phyloP scores from a whole-genome alignment of 2,329 filamentous ascomycete genomes.

The Fragosphaeria purpurea region DNA sequence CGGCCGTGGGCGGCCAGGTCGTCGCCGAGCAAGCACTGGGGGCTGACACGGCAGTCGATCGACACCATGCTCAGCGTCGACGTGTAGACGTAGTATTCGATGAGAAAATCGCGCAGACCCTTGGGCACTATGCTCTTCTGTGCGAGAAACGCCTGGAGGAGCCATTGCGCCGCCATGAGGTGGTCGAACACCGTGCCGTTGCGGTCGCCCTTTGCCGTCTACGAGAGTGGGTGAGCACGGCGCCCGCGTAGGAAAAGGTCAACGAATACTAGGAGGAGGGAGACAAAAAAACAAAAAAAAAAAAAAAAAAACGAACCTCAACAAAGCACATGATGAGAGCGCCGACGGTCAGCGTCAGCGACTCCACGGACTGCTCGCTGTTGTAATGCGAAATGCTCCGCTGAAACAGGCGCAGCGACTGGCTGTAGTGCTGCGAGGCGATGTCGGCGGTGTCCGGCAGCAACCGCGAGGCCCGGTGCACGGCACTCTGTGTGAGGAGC shows the following conservation, averaged over 20 bases:
- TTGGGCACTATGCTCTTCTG: constrained; percentile 21
- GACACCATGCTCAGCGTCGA: constrained; percentile 37
- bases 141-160: constrained; percentile 11
- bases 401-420: constrained; percentile 26
- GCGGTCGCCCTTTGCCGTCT: constrained; percentile 30
- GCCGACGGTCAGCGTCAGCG: constrained; percentile 30
- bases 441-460: constrained; percentile 5
- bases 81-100: constrained; percentile 40
- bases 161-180: constrained; percentile 31
- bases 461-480: constrained; percentile 19
- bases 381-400: constrained; percentile 24
- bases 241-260: neutral
- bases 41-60: constrained; percentile 22
- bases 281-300: neutral
- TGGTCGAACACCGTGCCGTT: constrained; percentile 37
- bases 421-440: constrained; percentile 26
- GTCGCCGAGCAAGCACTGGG: constrained; percentile 21
- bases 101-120: constrained; percentile 32
- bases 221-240: neutral
- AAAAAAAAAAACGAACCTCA: constrained; percentile 26
- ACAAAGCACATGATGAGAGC: constrained; percentile 36
- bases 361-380: neutral
- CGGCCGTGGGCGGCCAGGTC: constrained; percentile 22
- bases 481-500: constrained; percentile 34
- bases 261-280: neutral